Evolutionary conservation across 306 rosid species (phyloP).

Genomic region (Mimosa bimucronata): DNA sequence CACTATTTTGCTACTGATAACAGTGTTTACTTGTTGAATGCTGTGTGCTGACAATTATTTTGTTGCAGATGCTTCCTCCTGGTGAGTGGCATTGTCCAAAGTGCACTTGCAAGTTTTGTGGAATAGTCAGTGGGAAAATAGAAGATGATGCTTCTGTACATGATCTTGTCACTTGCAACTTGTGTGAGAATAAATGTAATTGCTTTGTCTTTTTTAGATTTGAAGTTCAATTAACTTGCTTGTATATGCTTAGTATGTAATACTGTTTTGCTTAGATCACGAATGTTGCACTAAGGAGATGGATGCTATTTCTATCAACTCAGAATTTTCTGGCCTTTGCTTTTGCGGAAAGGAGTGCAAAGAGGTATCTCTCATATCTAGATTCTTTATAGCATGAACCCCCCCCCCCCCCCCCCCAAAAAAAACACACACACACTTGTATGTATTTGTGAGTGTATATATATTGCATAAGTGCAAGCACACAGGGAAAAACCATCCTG

Average conservation of each 20-base stretch:
- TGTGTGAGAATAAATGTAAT: conserved; percentile 93
- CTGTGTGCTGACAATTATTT: neutral
- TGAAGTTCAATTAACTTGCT: neutral
- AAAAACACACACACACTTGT: no score
- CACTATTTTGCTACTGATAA: neutral
- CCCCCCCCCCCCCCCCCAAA: no score
- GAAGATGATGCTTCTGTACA: conserved; percentile 45
- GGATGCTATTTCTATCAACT: conserved; percentile 46
- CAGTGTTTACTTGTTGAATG: neutral
- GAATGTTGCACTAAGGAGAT: conserved; percentile 58
- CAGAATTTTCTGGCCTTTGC: conserved; percentile 37
- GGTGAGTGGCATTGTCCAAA: conserved; percentile 94
- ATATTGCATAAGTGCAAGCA: no score
- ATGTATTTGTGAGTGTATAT: no score
- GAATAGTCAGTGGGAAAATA: conserved; percentile 51
- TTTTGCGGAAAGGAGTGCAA: conserved; percentile 88
- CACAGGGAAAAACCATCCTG: no score
- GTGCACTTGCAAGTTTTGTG: conserved; percentile 90
- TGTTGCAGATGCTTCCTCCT: neutral
- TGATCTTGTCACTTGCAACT: conserved; percentile 56
- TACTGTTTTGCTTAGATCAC: conserved; percentile 53
- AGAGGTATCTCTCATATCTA: conserved; percentile 63
- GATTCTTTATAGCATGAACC: neutral
- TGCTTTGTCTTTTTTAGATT: conserved; percentile 32
- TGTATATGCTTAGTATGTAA: neutral